Evolutionary conservation across 1,139 yeast species (phyloP), one percentile per base, ranked within the genome.

Genomic region (Taphrina betulina): DNA sequence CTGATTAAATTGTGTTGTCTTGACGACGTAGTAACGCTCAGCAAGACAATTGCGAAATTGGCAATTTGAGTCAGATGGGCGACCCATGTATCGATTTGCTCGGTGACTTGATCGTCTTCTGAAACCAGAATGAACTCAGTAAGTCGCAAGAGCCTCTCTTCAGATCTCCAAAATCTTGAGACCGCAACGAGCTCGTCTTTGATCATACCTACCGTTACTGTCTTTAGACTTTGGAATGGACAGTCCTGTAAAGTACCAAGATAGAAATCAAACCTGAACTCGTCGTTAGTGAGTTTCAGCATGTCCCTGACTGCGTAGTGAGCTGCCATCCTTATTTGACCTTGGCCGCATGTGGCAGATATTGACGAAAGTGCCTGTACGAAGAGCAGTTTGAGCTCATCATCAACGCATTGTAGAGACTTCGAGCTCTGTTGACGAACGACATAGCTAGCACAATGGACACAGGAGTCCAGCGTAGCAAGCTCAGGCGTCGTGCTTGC

Each of bases 171-270:
- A 24, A 45, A 45, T n/a, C 12, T 10, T 14, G 34, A 14, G 12
- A 12, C 26, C n/a, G 23, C 8, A 12, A 41, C 52, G n/a, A 45
- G 5, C 24, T 45, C 34, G 34, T 45, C 52, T 34, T 45, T 45
- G 20, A 45, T 10, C 23, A 34, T 20, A n/a, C 33, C 24, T 7
- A 45, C 5, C 20, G 48, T 43, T 16, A 37, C 36, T 2, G 38
- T 31, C 29, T 17, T 8, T 5, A 43, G 48, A 4, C 12, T 17
- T 10, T 5, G 28, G 19, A n/a, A 29, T 5, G 48, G 48, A 43
- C 48, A 43, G 12, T 43, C 48, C 5, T 10, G 5, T 23, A 43
- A 20, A 17, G 26, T 33, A 7, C 48, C 48, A n/a, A 12, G n/a
- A 19, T 43, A 43, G 48, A 23, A 43, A 12, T 31, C 20, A 12